phyloP scores from a whole-genome alignment of 495 filamentous ascomycete species.

The Trichoderma reesei region DNA sequence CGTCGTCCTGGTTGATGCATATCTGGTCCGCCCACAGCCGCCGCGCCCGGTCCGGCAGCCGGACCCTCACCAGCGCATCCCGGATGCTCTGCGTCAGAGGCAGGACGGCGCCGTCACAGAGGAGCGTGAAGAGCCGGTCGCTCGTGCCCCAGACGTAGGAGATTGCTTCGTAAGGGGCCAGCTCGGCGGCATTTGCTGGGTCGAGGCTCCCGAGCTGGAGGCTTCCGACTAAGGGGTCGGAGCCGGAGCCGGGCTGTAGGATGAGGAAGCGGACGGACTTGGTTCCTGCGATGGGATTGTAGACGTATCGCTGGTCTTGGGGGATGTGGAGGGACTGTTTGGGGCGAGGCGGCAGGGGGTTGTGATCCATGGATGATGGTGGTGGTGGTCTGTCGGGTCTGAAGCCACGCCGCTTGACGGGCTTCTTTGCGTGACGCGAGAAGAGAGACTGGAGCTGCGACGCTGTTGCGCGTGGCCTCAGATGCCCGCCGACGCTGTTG shows the following conservation, averaged over 20 bases:
- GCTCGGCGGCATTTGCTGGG: neutral
- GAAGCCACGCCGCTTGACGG: neutral
- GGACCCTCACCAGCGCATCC: constrained; percentile 4
- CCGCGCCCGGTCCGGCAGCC: neutral
- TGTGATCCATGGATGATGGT: neutral
- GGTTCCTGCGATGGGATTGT: neutral
- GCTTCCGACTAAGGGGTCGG: neutral
- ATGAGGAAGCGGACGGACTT: neutral
- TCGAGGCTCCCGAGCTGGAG: neutral
- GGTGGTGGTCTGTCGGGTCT: neutral
- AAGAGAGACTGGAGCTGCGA: neutral
- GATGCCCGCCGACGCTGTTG: neutral
- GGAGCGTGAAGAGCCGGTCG: neutral
- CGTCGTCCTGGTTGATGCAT: constrained; percentile 31
- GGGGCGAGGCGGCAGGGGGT: neutral
- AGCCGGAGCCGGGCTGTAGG: neutral
- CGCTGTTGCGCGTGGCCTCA: neutral
- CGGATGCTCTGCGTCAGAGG: constrained; percentile 10
- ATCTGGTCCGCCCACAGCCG: constrained; percentile 25
- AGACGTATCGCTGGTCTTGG: neutral
- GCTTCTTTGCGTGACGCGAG: neutral
- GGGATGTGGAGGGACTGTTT: neutral
- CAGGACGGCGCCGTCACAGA: neutral
- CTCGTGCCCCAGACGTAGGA: constrained; percentile 11
- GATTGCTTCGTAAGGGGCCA: constrained; percentile 4